phyloP scores from a whole-genome alignment of 495 filamentous ascomycete species.

The Amorphotheca resinae region DNA sequence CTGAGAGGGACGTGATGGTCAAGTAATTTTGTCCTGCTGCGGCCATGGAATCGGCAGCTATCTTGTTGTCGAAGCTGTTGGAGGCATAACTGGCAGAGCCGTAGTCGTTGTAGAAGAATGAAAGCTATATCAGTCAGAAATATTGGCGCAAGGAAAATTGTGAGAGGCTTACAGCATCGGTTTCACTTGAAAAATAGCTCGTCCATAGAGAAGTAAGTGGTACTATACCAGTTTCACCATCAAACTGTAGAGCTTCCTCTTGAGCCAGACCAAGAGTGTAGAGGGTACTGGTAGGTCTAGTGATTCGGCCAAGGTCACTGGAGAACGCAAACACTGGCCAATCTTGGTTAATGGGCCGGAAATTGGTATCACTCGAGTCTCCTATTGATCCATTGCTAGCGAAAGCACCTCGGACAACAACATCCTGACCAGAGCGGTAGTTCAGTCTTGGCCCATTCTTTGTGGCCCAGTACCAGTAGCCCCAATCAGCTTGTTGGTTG shows the following conservation, averaged over 20 bases:
- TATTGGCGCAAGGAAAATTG: neutral
- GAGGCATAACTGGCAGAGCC: constrained; percentile 31
- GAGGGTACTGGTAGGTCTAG: constrained; percentile 28
- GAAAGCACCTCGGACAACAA: constrained; percentile 52
- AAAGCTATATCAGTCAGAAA: constrained; percentile 25
- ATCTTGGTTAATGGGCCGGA: constrained; percentile 56
- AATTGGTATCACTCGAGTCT: constrained; percentile 53
- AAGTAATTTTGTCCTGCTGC: constrained; percentile 59
- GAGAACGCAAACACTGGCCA: constrained; percentile 85
- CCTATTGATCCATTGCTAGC: constrained; percentile 45
- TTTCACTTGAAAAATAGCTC: constrained; percentile 48
- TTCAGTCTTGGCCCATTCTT: constrained; percentile 23
- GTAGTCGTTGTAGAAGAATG: constrained; percentile 65
- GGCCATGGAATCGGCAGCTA: constrained; percentile 58
- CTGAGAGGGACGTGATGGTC: constrained; percentile 70
- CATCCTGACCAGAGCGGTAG: constrained; percentile 58
- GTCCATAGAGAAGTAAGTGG: constrained; percentile 70
- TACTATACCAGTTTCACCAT: constrained; percentile 53
- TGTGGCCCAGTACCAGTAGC: constrained; percentile 62
- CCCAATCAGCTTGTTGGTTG: constrained; percentile 63
- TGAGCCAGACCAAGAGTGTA: constrained; percentile 77
- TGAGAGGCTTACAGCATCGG: constrained; percentile 30
- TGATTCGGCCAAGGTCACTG: constrained; percentile 49
- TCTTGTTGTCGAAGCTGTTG: constrained; percentile 52
- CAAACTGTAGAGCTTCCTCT: constrained; percentile 65